Evolutionary conservation across 768 basidiomycete species (phyloP), one percentile per base, ranked within the genome.

Genomic region (Rhizopogon roseolus): DNA sequence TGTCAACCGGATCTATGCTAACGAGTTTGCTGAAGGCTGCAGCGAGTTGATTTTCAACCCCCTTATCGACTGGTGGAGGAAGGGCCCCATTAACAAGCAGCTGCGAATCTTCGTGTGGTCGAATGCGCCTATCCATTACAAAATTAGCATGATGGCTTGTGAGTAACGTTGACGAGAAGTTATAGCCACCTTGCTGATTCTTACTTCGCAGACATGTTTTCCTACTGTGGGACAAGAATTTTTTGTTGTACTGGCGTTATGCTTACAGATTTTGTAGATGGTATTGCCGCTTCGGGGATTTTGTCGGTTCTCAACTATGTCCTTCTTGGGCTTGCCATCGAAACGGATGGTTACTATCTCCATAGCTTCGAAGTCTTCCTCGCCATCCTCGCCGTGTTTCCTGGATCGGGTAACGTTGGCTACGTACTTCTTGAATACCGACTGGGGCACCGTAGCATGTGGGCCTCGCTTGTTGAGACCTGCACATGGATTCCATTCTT

Each of bases 21-120:
- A 42, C 40, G 14, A 27, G 43, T 45, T 41, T 55, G 28, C 11
- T 41, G 6, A 34, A 83, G 84, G 85, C 3, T 86, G 84, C 64
- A 85, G 82, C 62, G 87, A 88, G 68, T 79, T 93, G 50, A 81
- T 91, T 56, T 93, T 93, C 78, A 82, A 90, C 61, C 92, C 91
- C 0, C 64, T 91, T 59, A 76, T 81, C 48, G 62, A 80, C 11
- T 92, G 89, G 90, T 86, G 51, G 51, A 52, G 8, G 43, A 52
- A 52, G 34, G 51, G 90, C 3, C 90, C 90, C 0, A 84, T 93
- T 69, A 91, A 81, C 39, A 85, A 85, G 62, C 86, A 88, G 63
- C 73, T 89, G 9, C 81, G 82, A 32, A 74, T 71, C 37, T 89
- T 89, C 73, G 58, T 87, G 19, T 88, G 86, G 86, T 85, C 82